These are phyloP conservation scores for Atalantia buxifolia DNA, from an alignment of 345 rosid genomes.

Conservation along the genomic window DNA sequence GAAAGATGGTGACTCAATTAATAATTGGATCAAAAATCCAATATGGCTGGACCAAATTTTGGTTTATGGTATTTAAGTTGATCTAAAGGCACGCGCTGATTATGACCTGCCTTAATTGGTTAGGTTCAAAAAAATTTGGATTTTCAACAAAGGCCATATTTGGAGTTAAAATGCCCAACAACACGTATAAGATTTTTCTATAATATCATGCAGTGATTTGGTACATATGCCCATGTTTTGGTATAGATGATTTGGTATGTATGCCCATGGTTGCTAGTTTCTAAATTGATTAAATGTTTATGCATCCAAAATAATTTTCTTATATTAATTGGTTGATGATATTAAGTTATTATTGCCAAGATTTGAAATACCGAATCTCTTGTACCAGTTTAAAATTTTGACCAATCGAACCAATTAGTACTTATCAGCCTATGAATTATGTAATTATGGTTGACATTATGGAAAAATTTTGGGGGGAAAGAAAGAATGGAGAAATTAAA, in stretches of 20 bases:
- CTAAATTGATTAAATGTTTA: background rate
- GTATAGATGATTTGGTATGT: too few species aligned
- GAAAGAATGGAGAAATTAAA: too few species aligned
- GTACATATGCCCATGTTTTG: background rate
- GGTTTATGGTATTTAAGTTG: background rate
- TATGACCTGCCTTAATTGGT: constrained; percentile 2
- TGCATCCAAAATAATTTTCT: background rate
- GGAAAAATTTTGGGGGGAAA: too few species aligned
- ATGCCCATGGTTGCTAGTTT: background rate
- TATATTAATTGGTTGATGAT: background rate
- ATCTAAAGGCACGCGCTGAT: background rate
- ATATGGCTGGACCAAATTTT: constrained; percentile 1
- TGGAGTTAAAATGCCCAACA: too few species aligned
- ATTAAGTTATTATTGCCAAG: too few species aligned
- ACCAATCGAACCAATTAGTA: too few species aligned
- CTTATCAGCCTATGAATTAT: too few species aligned
- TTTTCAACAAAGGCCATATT: too few species aligned
- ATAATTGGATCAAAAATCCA: constrained; percentile 1
- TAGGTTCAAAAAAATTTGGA: background rate
- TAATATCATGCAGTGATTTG: background rate
- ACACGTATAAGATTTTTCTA: too few species aligned
- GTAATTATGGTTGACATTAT: too few species aligned
- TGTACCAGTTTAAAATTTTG: too few species aligned
- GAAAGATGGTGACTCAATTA: constrained; percentile 12
- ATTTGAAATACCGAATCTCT: too few species aligned